phyloP scores from a whole-genome alignment of 202 grass and related monocot genomes.

The Saccharum hybrid region DNA sequence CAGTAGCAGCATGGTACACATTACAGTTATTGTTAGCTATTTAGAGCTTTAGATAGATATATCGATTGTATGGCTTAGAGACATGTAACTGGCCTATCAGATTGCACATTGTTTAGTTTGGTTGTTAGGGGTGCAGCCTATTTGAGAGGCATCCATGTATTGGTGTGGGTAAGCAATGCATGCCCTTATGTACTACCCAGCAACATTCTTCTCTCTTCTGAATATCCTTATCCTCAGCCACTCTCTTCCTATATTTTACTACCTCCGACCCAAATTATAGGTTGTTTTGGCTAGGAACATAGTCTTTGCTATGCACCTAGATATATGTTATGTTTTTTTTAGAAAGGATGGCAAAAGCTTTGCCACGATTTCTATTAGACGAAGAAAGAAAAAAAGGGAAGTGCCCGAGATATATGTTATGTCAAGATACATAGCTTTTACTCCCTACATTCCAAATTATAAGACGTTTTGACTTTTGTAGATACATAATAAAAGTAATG shows the following conservation, averaged over 20 bases:
- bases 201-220: neutral
- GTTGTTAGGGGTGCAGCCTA: neutral
- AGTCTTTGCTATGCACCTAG: neutral
- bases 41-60: neutral
- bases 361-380: no score
- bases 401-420: neutral
- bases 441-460: no score
- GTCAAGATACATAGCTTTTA: neutral
- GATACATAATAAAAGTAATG: neutral
- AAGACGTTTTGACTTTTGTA: no score
- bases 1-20: neutral
- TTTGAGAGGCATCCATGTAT: neutral
- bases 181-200: neutral
- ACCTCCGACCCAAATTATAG: neutral
- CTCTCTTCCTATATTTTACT: neutral
- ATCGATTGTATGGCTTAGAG: neutral
- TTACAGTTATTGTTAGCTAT: neutral
- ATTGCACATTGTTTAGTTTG: neutral
- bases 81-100: neutral
- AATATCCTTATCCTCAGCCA: neutral
- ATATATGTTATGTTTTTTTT: no score
- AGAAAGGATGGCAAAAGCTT: no score
- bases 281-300: neutral
- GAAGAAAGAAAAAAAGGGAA: no score
- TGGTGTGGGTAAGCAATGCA: neutral